Evolutionary conservation across 768 basidiomycete genomes (phyloP).

Genomic region (Rubroboletus satanas): DNA sequence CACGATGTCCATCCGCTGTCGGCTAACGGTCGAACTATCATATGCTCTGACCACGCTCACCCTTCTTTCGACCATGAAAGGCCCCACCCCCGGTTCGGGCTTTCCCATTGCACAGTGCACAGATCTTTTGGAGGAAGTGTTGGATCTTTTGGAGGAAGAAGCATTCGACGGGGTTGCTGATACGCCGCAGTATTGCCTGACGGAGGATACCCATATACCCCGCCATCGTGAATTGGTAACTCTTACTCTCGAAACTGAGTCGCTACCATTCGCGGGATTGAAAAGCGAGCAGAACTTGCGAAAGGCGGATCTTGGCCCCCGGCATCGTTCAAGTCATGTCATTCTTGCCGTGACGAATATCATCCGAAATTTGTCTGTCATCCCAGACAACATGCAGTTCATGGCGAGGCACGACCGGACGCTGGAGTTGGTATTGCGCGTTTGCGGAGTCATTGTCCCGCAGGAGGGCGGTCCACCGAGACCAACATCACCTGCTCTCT

Average conservation of each 20-base stretch:
- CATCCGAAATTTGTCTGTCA: conserved; percentile 80
- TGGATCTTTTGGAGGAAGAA: conserved; percentile 82
- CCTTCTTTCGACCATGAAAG: conserved; percentile 74
- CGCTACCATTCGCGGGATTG: conserved; percentile 57
- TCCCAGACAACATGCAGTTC: conserved; percentile 64
- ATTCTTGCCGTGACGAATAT: conserved; percentile 72
- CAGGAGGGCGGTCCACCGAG: conserved; percentile 31
- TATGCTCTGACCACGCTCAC: conserved; percentile 88
- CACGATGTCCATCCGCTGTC: conserved; percentile 86
- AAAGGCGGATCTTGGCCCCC: conserved; percentile 49
- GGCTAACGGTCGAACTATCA: conserved; percentile 78
- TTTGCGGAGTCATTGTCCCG: conserved; percentile 51
- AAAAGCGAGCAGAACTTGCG: conserved; percentile 44
- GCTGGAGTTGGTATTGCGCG: conserved; percentile 61
- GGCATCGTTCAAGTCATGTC: conserved; percentile 59
- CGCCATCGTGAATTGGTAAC: conserved; percentile 68
- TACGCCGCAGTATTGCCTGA: conserved; percentile 23
- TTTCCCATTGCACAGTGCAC: conserved; percentile 73
- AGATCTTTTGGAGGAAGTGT: conserved; percentile 80
- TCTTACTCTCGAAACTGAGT: conserved; percentile 53
- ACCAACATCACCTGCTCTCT: conserved; percentile 56
- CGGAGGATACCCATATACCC: conserved; percentile 37
- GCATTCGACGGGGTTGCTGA: conserved; percentile 57
- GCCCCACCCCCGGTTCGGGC: conserved; percentile 50
- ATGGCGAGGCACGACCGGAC: conserved; percentile 63